Base-by-base conservation (phyloP, 495 filamentous ascomycete species). In the Podospora anserina region DNA sequence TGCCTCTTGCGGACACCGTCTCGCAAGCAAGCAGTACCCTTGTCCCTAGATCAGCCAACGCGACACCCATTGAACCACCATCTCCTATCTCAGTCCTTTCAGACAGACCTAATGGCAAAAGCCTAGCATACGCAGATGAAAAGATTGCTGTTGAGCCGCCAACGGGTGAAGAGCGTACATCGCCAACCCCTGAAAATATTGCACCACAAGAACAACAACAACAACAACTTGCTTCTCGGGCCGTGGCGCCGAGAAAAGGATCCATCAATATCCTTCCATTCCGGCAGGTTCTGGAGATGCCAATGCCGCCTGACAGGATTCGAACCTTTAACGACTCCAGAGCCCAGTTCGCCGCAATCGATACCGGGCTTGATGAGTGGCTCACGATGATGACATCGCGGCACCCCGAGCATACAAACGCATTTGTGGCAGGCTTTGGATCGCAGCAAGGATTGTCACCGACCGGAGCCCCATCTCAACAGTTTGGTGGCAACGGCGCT, bases 361-460 rank as follows among this genome's bases (percentile, higher is more conserved):
- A 96, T 65, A 89, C 89, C 7, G 92, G 93, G 3, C 78, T 97
- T 13, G 78, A 80, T n/a, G 79, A 89, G 63, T 97, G 93, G 93
- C 78, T 96, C 62, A 68, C 80, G 20, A 70, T 81, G 5, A 87
- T 82, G 70, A 58, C 71, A 26, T 72, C 76, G 3, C 67, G 59
- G 26, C 72, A 80, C 32, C 75, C 76, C 1, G 82, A 84, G 56
- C 78, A 81, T 61, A 72, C 72, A 7, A 72, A 72, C 19, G 71
- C 74, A 0, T 78, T 68, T 55, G 57, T 69, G 72, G 79, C 18
- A 75, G 78, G 53, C 81, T 77, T 58, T 80, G 56, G 55, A 68
- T 34, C 56, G 60, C 71, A 75, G 65, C 69, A 70, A 61, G 61
- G 59, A 6, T 30, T 54, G 4, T 61, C 32, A 5, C 30, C 66